Conservation (phyloP, 305 asterid genomes). For the Lippia alba region DNA sequence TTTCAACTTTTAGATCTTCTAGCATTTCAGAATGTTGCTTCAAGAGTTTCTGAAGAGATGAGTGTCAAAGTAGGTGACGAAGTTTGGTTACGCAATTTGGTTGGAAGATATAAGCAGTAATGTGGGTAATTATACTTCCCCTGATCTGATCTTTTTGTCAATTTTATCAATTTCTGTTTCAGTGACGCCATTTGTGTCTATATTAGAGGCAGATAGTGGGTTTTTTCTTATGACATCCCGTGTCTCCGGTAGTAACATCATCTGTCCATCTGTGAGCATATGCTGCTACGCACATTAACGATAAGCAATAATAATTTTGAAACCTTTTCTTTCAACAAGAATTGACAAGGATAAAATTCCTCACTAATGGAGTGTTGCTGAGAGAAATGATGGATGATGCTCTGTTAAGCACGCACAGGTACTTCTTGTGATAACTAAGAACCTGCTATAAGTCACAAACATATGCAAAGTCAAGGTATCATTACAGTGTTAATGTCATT, state of each 20-base stretch:
- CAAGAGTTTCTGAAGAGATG: constrained; percentile 96
- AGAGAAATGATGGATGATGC: too few relatives aligned
- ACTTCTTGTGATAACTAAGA: too few relatives aligned
- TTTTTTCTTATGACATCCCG: neutral
- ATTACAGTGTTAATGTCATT: too few relatives aligned
- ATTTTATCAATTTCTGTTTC: constrained; percentile 18
- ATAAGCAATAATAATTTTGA: constrained; percentile 31
- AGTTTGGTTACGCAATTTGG: constrained; percentile 95
- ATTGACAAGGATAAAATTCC: constrained; percentile 79
- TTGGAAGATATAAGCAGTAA: constrained; percentile 83
- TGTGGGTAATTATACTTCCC: constrained; percentile 53
- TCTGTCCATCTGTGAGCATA: constrained; percentile 7
- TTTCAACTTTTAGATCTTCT: constrained; percentile 22
- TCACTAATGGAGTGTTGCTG: constrained; percentile 11
- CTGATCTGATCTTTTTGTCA: constrained; percentile 6
- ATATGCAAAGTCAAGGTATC: too few relatives aligned
- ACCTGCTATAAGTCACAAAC: too few relatives aligned
- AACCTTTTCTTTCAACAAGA: constrained; percentile 58
- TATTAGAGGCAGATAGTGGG: neutral
- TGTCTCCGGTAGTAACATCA: constrained; percentile 6
- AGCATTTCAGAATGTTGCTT: constrained; percentile 66
- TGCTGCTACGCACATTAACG: constrained; percentile 9
- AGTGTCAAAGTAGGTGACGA: constrained; percentile 88
- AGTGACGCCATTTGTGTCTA: constrained; percentile 2
- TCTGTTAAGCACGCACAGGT: too few relatives aligned